Evolutionary conservation across 768 basidiomycete species (phyloP), one percentile per base, ranked within the genome.

Genomic region (Leccinum subtestaceum): DNA sequence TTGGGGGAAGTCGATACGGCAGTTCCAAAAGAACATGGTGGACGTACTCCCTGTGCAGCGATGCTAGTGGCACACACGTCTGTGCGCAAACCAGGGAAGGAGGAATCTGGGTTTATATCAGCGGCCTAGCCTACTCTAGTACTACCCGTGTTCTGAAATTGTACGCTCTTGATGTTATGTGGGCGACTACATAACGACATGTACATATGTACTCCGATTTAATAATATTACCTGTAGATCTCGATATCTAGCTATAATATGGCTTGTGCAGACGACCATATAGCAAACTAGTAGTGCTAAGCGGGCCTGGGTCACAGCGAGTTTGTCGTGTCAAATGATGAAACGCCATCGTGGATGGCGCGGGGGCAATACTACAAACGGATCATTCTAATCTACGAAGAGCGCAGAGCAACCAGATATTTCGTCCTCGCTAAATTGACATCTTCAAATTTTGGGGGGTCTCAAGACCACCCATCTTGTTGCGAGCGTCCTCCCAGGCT

Each of bases 401-500:
- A 61, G 32, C n/a, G 49, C 46, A 59, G 52, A 45, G 17, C 34
- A 55, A 55, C 21, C 49, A 62, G 52, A 53, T 58, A 58, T 60
- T 53, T 60, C 57, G 52, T 58, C 50, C 32, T 56, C 51, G 58
- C 52, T 48, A 53, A 57, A 59, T 58, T 56, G 56, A 47, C 47
- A 52, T 5, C 45, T 38, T 54, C 40, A 40, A 40, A 45, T 9
- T 13, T 38, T 17, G 69, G 65, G 69, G 70, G 68, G 67, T 69
- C 70, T 65, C 21, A 5, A 63, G 53, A 67, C 70, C 67, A 69
- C 70, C 68, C 64, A 3, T 34, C 9, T 52, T 8, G 52, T 53
- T 53, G 58, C 31, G 25, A 23, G 45, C 53, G 15, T 63, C 52
- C 23, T 55, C 36, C 32, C 47, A 56, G 31, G 31, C 32, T 55